These are phyloP conservation scores for Nidularia pulvinata DNA, from an alignment of 768 basidiomycete genomes.

Conservation along the genomic window DNA sequence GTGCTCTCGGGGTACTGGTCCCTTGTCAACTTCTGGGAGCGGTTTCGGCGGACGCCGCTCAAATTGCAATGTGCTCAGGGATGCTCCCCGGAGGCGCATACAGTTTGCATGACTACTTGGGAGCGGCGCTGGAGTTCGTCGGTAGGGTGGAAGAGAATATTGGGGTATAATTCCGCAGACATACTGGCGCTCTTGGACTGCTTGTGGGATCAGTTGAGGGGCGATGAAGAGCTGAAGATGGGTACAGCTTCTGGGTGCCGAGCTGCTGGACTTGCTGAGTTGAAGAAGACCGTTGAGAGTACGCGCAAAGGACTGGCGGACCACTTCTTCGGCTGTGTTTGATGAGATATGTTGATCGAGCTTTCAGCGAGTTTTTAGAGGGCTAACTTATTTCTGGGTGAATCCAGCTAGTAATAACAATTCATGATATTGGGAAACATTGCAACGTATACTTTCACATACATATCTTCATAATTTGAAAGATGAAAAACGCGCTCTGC, in stretches of 20 bases:
- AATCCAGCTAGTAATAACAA: not conserved
- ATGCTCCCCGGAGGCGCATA: conserved; percentile 19
- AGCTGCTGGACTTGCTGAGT: conserved; percentile 21
- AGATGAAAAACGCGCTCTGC: not conserved
- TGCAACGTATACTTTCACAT: not conserved
- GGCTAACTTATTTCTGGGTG: not conserved
- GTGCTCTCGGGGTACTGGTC: conserved; percentile 32
- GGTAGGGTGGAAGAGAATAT: conserved; percentile 25
- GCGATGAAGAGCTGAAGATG: conserved; percentile 26
- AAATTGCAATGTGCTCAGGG: conserved; percentile 13
- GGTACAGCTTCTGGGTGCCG: conserved; percentile 25
- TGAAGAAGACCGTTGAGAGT: conserved; percentile 12
- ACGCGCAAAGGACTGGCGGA: conserved; percentile 19
- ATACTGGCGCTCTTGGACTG: conserved; percentile 24
- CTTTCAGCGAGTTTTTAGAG: not conserved
- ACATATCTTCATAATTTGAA: not conserved
- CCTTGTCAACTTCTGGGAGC: conserved; percentile 33
- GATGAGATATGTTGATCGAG: not conserved
- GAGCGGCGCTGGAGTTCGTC: conserved; percentile 28
- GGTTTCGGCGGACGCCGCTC: conserved; percentile 22
- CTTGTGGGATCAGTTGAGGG: conserved; percentile 26
- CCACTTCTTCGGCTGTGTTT: conserved; percentile 16
- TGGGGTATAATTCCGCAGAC: conserved; percentile 26
- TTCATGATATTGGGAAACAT: not conserved
- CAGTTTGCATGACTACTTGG: conserved; percentile 26